Percentiles rank a stretch among this genome's conserved stretches.
phyloP scores from a whole-genome alignment of 805 yeast species.

The Metschnikowia chrysomelidarum region DNA sequence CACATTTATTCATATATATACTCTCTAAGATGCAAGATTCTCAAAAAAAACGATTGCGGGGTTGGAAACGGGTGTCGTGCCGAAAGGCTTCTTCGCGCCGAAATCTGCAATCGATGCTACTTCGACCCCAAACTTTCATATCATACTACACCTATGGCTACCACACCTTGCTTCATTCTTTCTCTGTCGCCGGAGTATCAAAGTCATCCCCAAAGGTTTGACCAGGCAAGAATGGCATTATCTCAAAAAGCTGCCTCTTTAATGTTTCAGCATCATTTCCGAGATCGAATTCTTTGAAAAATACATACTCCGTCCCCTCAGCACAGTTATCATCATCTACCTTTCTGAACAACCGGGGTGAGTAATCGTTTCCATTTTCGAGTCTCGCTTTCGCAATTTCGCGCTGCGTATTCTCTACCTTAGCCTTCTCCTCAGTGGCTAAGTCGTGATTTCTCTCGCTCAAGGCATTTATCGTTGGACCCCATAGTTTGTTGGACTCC shows the following conservation, averaged over 20 bases:
- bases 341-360: slow-evolving; percentile 66
- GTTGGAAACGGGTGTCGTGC: too few relatives aligned
- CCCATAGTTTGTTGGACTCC: slow-evolving; percentile 86
- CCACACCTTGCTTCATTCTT: too few relatives aligned
- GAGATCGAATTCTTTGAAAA: slow-evolving; percentile 59
- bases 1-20: too few relatives aligned
- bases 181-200: slow-evolving; percentile 64
- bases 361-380: slow-evolving; percentile 77
- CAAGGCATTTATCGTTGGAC: slow-evolving; percentile 76
- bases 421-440: slow-evolving; percentile 87
- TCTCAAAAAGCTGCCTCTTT: slow-evolving; percentile 53
- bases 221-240: slow-evolving; percentile 83
- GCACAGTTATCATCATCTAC: neutral
- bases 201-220: slow-evolving; percentile 65
- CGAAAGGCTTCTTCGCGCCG: too few relatives aligned
- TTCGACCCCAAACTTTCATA: too few relatives aligned
- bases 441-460: slow-evolving; percentile 70
- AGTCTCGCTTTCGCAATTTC: slow-evolving; percentile 64
- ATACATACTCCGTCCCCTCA: slow-evolving; percentile 58
- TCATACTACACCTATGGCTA: too few relatives aligned
- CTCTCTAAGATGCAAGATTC: too few relatives aligned
- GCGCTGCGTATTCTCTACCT: slow-evolving; percentile 88
- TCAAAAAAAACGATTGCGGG: too few relatives aligned
- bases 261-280: slow-evolving; percentile 50
- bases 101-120: too few relatives aligned